phyloP scores from a whole-genome alignment of 345 rosid species.

The Populus nigra region DNA sequence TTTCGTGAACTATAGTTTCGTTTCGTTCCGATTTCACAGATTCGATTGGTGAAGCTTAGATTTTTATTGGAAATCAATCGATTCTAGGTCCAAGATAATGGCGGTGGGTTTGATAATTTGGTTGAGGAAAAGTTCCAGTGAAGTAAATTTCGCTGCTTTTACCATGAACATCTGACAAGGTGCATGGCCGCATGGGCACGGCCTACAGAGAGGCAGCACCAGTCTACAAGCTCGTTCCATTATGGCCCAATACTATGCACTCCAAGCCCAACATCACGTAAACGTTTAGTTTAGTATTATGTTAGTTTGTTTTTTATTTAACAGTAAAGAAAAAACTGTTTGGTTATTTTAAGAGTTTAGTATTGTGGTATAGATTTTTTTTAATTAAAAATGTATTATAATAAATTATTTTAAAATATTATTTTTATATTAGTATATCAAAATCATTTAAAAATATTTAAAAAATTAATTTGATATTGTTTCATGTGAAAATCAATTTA shows the following conservation, averaged over 20 bases:
- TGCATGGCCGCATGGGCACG: not conserved
- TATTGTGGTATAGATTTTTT: no score
- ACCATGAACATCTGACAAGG: not conserved
- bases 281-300: no score
- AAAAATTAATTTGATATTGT: no score
- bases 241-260: not conserved
- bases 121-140: not conserved
- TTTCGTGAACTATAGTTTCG: slow-evolving; percentile 17
- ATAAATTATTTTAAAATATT: no score
- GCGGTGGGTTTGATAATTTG: not conserved
- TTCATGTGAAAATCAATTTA: no score
- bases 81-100: not conserved
- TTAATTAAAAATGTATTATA: no score
- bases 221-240: not conserved
- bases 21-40: not conserved
- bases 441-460: no score
- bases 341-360: no score
- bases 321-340: no score
- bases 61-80: not conserved
- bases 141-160: not conserved
- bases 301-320: no score
- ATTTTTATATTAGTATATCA: no score
- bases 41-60: not conserved
- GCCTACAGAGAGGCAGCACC: not conserved
- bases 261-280: not conserved